phyloP scores from a whole-genome alignment of 768 basidiomycete genomes.

The Neoboletus subvelutipes region DNA sequence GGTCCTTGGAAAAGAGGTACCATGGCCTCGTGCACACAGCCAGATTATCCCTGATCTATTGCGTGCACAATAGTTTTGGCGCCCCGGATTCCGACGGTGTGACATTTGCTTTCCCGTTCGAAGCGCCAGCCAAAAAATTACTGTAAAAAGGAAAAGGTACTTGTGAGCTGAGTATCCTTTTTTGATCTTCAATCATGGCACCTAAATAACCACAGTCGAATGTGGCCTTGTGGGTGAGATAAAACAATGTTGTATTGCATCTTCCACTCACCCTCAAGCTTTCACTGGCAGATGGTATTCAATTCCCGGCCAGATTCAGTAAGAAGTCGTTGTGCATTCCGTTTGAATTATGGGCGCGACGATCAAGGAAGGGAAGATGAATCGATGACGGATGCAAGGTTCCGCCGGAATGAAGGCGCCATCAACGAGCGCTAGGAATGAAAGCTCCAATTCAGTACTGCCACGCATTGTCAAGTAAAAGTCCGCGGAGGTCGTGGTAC shows the following conservation, averaged over 20 bases:
- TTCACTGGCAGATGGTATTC: too few species aligned
- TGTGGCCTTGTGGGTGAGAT: not conserved
- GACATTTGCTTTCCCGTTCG: not conserved
- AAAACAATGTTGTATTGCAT: not conserved
- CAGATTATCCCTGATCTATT: too few species aligned
- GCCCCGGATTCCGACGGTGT: not conserved
- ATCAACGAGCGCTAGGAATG: not conserved
- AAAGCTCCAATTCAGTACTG: not conserved
- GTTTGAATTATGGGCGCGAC: too few species aligned
- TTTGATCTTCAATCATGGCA: not conserved
- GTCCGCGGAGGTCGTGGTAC: not conserved
- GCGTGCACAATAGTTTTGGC: not conserved
- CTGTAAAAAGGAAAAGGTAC: not conserved
- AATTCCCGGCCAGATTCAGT: too few species aligned
- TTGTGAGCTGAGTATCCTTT: not conserved
- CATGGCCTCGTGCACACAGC: not conserved
- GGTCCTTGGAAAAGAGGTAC: not conserved
- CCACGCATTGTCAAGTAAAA: not conserved
- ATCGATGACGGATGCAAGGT: too few species aligned
- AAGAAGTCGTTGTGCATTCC: too few species aligned
- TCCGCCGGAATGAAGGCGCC: not conserved
- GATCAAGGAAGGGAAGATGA: too few species aligned
- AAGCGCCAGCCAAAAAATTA: not conserved
- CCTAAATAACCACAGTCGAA: not conserved
- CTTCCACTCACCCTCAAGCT: too few species aligned